Evolutionary conservation across 345 rosid genomes (phyloP).

Genomic region (Kandelia obovata): DNA sequence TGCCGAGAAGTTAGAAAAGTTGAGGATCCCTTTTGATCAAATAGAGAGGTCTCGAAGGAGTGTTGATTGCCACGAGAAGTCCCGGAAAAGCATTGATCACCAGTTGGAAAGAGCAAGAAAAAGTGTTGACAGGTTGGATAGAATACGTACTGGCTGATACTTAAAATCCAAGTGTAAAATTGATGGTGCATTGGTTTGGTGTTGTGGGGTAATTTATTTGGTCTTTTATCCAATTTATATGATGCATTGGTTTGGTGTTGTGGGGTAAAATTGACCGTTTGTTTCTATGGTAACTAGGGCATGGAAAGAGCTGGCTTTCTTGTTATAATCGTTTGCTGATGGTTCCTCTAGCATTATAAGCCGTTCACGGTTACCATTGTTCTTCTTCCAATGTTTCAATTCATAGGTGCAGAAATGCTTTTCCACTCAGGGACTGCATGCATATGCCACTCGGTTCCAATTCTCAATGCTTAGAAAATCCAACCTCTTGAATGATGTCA

Average conservation of each 20-base stretch:
- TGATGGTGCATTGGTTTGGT: conserved; percentile 12
- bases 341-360: background rate
- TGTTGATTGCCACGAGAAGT: conserved; percentile 33
- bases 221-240: conserved; percentile 14
- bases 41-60: conserved; percentile 33
- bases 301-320: conserved; percentile 23
- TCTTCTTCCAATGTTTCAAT: no score
- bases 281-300: conserved; percentile 11
- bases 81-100: conserved; percentile 32
- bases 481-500: background rate
- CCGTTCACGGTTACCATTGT: background rate
- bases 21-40: conserved; percentile 28
- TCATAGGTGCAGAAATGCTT: background rate
- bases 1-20: conserved; percentile 25
- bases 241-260: conserved; percentile 11
- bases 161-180: conserved; percentile 6
- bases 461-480: background rate
- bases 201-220: conserved; percentile 17
- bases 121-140: conserved; percentile 29
- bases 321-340: conserved; percentile 8
- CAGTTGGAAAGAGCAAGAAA: conserved; percentile 27
- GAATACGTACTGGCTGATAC: conserved; percentile 22
- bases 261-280: conserved; percentile 21
- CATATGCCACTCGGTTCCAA: background rate
- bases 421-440: background rate